phyloP scores from a whole-genome alignment of 352 stramenopile genomes.

The Pythium sp. region DNA sequence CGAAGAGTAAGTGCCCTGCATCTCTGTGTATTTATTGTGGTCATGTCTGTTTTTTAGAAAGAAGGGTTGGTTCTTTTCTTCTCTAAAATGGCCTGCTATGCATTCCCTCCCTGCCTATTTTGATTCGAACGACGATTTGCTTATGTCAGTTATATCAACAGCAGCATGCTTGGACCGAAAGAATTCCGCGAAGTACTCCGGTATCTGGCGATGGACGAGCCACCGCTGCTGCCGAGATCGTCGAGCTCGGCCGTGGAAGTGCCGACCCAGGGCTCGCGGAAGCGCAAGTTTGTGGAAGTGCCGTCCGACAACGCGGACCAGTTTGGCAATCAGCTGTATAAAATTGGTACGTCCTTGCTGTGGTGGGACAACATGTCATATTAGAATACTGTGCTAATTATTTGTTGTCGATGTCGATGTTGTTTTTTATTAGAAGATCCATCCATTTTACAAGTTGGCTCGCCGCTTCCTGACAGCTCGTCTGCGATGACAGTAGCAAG shows the following conservation, averaged over 20 bases:
- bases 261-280: conserved; percentile 39
- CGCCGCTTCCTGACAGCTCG: conserved; percentile 26
- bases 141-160: conserved; percentile 78
- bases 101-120: conserved; percentile 19
- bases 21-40: background rate
- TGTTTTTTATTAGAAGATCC: conserved; percentile 25
- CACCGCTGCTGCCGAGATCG: conserved; percentile 58
- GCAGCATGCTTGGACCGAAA: conserved; percentile 75
- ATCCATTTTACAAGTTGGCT: conserved; percentile 51
- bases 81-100: conserved; percentile 23
- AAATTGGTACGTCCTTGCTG: conserved; percentile 27
- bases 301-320: conserved; percentile 16
- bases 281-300: conserved; percentile 86
- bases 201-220: conserved; percentile 85
- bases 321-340: conserved; percentile 30
- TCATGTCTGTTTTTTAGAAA: conserved; percentile 2
- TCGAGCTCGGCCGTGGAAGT: conserved; percentile 35
- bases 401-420: background rate
- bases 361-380: background rate
- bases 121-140: conserved; percentile 23
- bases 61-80: conserved; percentile 21
- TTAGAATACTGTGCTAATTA: background rate
- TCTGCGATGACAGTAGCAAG: conserved; percentile 36
- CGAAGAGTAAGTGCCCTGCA: conserved; percentile 70
- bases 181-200: conserved; percentile 83